Conservation (phyloP, 257 asterid genomes). For the Linderniella brevidens region DNA sequence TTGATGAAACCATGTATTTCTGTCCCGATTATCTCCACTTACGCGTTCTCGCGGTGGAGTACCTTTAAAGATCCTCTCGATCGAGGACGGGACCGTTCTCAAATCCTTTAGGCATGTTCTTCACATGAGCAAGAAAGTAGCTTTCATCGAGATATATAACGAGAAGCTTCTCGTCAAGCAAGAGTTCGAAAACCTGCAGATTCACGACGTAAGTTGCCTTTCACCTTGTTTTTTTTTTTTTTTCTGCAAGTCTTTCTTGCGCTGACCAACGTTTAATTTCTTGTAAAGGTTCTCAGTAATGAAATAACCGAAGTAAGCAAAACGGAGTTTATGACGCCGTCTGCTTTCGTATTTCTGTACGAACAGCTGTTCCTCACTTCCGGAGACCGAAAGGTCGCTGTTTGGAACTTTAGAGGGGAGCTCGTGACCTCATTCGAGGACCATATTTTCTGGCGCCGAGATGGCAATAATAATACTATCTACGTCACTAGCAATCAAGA, state of each 20-base stretch:
- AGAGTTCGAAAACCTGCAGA: conserved; percentile 94
- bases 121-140: conserved; percentile 88
- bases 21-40: not conserved
- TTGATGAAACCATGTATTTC: not conserved
- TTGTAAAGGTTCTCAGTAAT: conserved; percentile 69
- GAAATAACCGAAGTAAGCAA: conserved; percentile 90
- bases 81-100: conserved; percentile 93
- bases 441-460: conserved; percentile 96
- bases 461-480: conserved; percentile 93
- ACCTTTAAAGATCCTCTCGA: conserved; percentile 84
- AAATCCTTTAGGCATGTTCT: conserved; percentile 85
- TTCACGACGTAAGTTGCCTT: conserved; percentile 58
- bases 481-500: conserved; percentile 98
- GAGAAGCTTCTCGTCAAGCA: conserved; percentile 99
- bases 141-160: conserved; percentile 88
- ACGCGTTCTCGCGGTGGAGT: conserved; percentile 42
- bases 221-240: not conserved
- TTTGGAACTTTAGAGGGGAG: conserved; percentile 99
- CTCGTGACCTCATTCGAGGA: conserved; percentile 95
- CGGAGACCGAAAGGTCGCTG: conserved; percentile 90
- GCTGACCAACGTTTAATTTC: too few relatives aligned
- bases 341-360: conserved; percentile 90
- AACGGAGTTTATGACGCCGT: conserved; percentile 96
- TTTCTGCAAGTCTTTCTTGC: not conserved
- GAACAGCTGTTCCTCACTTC: conserved; percentile 93